Base-by-base conservation (phyloP, 257 asterid species). In the Datura wrightii region DNA sequence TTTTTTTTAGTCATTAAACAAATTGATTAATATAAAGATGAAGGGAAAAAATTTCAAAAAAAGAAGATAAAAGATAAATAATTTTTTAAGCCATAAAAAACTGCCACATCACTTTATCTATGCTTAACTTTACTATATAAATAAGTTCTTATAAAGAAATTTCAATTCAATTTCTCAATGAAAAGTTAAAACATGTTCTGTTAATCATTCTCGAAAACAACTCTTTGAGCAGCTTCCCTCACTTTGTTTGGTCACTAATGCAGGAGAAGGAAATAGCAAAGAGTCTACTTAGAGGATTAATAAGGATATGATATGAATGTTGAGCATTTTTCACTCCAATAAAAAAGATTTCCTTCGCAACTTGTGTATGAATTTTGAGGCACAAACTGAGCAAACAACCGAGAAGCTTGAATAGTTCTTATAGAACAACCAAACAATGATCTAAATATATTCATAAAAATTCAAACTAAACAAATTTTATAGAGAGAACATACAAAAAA, bases 261-360 rank as follows among this genome's bases (percentile, higher is more conserved):
- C 90, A 94, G 98, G 97, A 94, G 82, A 93, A 92, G 88, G 98
- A 96, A 88, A 90, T 93, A 55, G 97, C 99, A 1, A 93, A 96
- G 92, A 93, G 91, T 87, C 92, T 96, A 83, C 97, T 94, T 85
- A 93, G 94, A 19, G 97, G 99, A 83, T 92, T 94, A 84, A 92
- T 24, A 24, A 24, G 31, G 94, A 88, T 81, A 87, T 36, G 95
- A 90, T 37, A 94, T 91, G 87, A 94, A 89, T 67, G 89, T 91
- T 59, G 97, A 94, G 92, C 97, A 87, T 82, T 91, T 92, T 89
- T 94, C 93, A 9, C 90, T 95, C 10, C 92, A 86, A 90, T 53
- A 18, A 58, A 24, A 24, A 24, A 24, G 1, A 24, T 66, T 81
- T n/a, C 39, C 79, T 42, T 41, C 0, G 44, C 79, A 42, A 71